Evolutionary conservation across 2,329 filamentous ascomycete species (phyloP).

Genomic region (Hypoxylon sp.): DNA sequence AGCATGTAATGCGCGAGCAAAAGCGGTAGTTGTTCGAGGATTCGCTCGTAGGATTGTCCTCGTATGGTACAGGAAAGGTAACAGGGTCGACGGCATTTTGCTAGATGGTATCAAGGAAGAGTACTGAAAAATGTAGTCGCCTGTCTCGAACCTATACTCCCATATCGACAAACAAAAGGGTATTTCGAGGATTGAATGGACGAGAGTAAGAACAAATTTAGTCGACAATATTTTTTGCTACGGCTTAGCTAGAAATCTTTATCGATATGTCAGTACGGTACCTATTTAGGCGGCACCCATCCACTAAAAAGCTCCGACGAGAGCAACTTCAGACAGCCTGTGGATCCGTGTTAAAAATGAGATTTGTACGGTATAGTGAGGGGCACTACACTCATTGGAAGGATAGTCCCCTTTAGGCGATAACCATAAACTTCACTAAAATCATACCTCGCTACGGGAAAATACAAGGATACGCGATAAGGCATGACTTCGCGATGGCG

Average conservation of each 20-base stretch:
- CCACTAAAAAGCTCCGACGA: background rate
- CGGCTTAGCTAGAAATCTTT: background rate
- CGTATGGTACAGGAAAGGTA: slow-evolving; percentile 82
- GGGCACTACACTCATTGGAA: too few species aligned
- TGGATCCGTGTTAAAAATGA: too few species aligned
- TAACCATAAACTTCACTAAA: background rate
- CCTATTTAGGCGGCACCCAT: background rate
- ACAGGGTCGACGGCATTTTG: slow-evolving; percentile 65
- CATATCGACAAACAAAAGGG: background rate
- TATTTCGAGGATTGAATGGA: background rate
- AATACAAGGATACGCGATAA: slow-evolving; percentile 34
- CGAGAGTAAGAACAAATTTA: background rate
- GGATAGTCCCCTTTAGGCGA: too few species aligned
- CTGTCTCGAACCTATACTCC: background rate
- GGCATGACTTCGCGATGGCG: slow-evolving; percentile 39
- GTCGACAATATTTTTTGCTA: slow-evolving; percentile 4
- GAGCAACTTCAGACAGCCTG: too few species aligned
- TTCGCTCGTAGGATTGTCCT: slow-evolving; percentile 68
- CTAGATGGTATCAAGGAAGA: background rate
- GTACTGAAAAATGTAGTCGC: background rate
- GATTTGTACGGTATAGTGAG: too few species aligned
- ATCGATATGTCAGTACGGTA: background rate
- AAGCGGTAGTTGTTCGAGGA: slow-evolving; percentile 46
- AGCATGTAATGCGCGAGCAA: slow-evolving; percentile 48
- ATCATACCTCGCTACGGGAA: slow-evolving; percentile 24